Evolutionary conservation across 73 alveolate species (phyloP).

Genomic region (Symbiodinium natans): DNA sequence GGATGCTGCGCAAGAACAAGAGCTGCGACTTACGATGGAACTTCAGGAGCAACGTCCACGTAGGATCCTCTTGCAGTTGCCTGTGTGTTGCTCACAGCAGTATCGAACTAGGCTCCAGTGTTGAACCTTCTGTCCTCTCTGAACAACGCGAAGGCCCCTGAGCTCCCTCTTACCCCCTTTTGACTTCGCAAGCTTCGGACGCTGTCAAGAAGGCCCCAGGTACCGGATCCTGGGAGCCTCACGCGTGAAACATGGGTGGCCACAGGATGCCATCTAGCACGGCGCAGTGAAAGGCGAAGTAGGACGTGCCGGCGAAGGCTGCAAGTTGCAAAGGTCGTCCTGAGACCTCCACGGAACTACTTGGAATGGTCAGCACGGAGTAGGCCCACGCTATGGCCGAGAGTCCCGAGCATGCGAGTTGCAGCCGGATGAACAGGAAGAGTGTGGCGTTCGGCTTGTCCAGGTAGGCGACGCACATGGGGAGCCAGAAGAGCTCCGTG

Average conservation of each 20-base stretch:
- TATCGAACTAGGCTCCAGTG: too few relatives aligned
- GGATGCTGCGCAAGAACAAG: too few relatives aligned
- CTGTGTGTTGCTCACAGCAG: too few relatives aligned
- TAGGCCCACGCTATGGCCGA: conserved; percentile 8
- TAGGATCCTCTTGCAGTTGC: too few relatives aligned
- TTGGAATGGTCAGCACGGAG: not conserved
- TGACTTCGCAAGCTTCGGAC: too few relatives aligned
- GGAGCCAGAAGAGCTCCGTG: conserved; percentile 11
- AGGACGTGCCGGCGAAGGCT: not conserved
- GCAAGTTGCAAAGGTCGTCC: conserved; percentile 4
- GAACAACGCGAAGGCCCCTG: too few relatives aligned
- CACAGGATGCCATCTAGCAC: not conserved
- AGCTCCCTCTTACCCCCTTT: too few relatives aligned
- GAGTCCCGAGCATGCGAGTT: not conserved
- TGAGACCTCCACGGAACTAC: not conserved
- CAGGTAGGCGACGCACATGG: conserved; percentile 4
- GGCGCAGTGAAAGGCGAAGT: conserved; percentile 9
- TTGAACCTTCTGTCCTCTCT: too few relatives aligned
- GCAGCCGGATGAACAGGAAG: not conserved
- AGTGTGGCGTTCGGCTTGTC: not conserved
- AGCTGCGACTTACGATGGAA: too few relatives aligned
- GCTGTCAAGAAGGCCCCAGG: too few relatives aligned
- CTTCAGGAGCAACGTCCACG: too few relatives aligned
- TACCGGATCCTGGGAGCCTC: too few relatives aligned
- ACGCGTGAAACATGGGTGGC: not conserved